Percentiles rank a stretch among this genome's conserved stretches.
Conservation (phyloP, 164 flowering plant genomes). For the Hamamelis virginiana region DNA sequence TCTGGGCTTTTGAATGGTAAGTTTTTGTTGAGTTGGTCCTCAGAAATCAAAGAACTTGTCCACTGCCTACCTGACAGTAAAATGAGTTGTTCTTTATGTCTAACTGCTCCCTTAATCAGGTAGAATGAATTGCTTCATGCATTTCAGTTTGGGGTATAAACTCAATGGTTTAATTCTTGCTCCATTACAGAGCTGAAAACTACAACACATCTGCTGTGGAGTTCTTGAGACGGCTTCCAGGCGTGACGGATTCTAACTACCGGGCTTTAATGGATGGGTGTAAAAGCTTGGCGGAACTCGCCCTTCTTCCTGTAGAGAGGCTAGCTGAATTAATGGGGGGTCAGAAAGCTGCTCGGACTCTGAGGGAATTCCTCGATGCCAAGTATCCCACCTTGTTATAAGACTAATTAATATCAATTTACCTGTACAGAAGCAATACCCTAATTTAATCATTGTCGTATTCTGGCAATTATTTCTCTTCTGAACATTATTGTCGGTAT, state of each 20-base stretch:
- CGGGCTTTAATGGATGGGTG: constrained; percentile 88
- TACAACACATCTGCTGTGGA: constrained; percentile 95
- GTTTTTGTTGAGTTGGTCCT: no score
- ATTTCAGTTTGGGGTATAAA: background rate
- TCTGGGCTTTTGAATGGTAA: no score
- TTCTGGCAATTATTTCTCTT: background rate
- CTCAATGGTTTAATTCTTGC: background rate
- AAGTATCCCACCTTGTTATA: constrained; percentile 76
- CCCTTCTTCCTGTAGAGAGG: constrained; percentile 74
- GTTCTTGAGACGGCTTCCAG: constrained; percentile 89
- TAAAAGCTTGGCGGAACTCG: constrained; percentile 81
- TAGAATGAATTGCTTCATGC: background rate
- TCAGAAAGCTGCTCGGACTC: constrained; percentile 76
- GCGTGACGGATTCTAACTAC: constrained; percentile 91
- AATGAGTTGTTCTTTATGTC: background rate
- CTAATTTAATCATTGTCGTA: background rate
- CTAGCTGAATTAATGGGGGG: constrained; percentile 94
- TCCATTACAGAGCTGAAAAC: constrained; percentile 77
- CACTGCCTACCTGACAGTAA: no score
- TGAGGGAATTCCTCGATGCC: constrained; percentile 92
- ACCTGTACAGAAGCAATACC: background rate
- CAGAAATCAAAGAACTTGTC: no score
- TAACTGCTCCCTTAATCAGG: background rate
- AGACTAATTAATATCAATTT: background rate
- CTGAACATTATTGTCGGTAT: no score